These are phyloP conservation scores for Corylus heterophylla DNA, from an alignment of 306 rosid genomes.

Conservation along the genomic window DNA sequence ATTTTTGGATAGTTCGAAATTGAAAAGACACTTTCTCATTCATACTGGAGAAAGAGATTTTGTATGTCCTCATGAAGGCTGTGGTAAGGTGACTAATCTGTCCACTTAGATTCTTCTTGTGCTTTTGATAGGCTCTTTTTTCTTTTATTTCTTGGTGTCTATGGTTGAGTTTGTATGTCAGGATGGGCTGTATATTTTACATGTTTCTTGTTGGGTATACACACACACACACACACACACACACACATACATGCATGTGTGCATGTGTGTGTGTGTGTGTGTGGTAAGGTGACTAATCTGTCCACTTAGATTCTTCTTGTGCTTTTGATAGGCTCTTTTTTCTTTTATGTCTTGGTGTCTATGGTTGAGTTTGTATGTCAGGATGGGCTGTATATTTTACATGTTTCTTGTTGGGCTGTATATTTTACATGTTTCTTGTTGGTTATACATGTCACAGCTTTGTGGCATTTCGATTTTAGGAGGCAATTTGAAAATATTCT, in stretches of 20 bases:
- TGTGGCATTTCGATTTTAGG: neutral
- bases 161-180: neutral
- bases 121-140: neutral
- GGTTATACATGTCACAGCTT: neutral
- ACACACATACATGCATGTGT: too few species aligned
- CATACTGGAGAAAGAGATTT: constrained; percentile 95
- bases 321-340: neutral
- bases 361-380: neutral
- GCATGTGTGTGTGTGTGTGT: too few species aligned
- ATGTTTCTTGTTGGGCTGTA: too few species aligned
- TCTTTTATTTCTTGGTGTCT: neutral
- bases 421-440: too few species aligned
- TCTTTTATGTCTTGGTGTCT: neutral
- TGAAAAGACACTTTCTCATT: constrained; percentile 92
- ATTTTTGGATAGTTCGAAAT: constrained; percentile 96
- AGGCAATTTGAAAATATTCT: neutral
- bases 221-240: too few species aligned
- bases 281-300: constrained; percentile 71
- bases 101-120: constrained; percentile 27
- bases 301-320: constrained; percentile 27
- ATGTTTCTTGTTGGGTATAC: too few species aligned
- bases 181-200: neutral
- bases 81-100: constrained; percentile 87
- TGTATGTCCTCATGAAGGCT: constrained; percentile 96
- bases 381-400: neutral